Evolutionary conservation across 352 stramenopile species (phyloP), one percentile per base, ranked within the genome.

Genomic region (Detonula confervacea): DNA sequence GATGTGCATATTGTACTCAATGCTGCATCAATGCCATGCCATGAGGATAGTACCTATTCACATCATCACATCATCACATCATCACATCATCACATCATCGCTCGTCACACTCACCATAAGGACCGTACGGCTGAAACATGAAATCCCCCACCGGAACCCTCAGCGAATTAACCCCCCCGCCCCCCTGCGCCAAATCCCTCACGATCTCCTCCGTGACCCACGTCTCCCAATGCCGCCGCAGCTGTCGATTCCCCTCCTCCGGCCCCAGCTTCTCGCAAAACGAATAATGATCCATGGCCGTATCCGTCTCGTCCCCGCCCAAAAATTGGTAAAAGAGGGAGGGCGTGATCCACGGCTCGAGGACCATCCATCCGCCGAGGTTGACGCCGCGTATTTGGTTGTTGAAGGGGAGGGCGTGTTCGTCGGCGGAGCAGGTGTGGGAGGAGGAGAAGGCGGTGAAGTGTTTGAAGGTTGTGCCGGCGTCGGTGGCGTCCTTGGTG

Each of bases 251-350:
- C n/a, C 93, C 95, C 83, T 98, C 94, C 54, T 96, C 77, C 0
- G 90, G 78, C 22, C 95, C 95, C 9, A 97, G 68, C 18, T 94
- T 93, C 47, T 90, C 20, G 73, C 88, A 94, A 86, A 98, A 98
- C 6, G 91, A 97, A 84, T 97, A 96, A 65, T 88, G 93, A 80
- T 98, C 96, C 92, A 98, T 97, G 7, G 88, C 96, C 1, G 92
- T 96, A 51, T 94, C 88, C 0, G 90, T 91, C 22, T 95, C 91
- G 39, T 95, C 81, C 65, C 95, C 88, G 46, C 92, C 90, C 12
- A 98, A 69, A 86, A 98, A 98, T 77, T 98, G 96, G 85, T 98
- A 98, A 85, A 98, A 98, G 29, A 98, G 80, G 61, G 87, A 94
- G 25, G 96, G 96, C 24, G 96, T 98, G 77, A 98, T 96, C 96